Evolutionary conservation across 2,329 filamentous ascomycete genomes (phyloP).

Genomic region (Apiospora pterosperma): DNA sequence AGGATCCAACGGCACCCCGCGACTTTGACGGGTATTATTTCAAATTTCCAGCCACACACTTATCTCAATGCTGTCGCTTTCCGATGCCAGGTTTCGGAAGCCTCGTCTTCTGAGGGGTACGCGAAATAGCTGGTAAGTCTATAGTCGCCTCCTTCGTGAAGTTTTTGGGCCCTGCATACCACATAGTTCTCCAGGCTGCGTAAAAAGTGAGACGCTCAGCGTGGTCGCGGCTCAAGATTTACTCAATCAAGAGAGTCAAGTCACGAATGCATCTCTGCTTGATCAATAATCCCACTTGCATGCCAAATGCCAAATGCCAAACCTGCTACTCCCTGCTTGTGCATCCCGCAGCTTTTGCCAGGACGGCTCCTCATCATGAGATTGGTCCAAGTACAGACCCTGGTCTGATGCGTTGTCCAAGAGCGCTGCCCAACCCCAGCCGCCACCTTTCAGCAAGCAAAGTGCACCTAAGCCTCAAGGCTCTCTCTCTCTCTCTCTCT

Average conservation of each 20-base stretch:
- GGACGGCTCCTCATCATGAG: background rate
- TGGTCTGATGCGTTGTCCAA: conserved; percentile 4
- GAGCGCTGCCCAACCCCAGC: conserved; percentile 4
- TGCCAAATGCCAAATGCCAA: background rate
- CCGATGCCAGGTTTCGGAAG: background rate
- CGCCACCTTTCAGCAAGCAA: background rate
- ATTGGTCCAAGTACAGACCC: conserved; percentile 4
- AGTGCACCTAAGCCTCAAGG: background rate
- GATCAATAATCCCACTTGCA: background rate
- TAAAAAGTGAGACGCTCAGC: background rate
- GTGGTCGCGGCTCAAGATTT: background rate
- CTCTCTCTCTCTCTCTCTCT: background rate
- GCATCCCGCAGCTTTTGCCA: conserved; percentile 9
- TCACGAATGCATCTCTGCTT: background rate
- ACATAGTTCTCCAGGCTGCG: background rate
- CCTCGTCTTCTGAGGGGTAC: background rate
- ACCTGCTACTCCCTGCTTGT: conserved; percentile 7
- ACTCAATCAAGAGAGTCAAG: background rate
- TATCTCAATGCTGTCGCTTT: background rate
- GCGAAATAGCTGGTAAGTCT: background rate
- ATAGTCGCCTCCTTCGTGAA: background rate
- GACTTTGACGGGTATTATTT: background rate
- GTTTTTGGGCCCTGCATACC: background rate
- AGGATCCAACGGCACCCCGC: background rate
- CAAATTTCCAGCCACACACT: background rate